A percentile compares a stretch with the other conserved stretches of the same genome.
Conservation (phyloP, 2,329 filamentous ascomycete species). For the Ascochyta koolunga region DNA sequence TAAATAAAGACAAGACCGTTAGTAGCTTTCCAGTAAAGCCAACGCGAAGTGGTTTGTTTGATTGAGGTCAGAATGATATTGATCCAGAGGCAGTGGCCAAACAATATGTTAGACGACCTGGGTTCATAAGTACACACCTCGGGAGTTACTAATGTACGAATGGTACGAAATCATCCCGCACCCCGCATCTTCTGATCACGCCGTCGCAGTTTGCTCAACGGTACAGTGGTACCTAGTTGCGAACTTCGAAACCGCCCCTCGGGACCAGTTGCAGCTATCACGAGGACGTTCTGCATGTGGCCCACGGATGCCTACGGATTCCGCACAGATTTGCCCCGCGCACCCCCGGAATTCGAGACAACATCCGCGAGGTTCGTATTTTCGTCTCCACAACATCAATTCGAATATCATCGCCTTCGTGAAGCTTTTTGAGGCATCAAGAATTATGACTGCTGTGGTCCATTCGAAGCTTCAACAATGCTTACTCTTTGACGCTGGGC, state of each 20-base stretch:
- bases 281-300: not conserved
- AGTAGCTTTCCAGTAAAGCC: not conserved
- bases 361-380: not conserved
- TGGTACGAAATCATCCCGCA: not conserved
- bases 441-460: too few species aligned
- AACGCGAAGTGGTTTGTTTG: not conserved
- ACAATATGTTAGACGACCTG: not conserved
- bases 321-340: not conserved
- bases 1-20: too few species aligned
- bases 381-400: not conserved
- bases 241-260: not conserved
- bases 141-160: slow-evolving; percentile 2
- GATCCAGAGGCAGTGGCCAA: not conserved
- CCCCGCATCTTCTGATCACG: not conserved
- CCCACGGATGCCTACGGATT: not conserved
- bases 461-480: too few species aligned
- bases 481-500: too few species aligned
- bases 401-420: too few species aligned
- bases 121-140: not conserved
- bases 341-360: not conserved
- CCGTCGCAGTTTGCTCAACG: not conserved
- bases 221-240: too few species aligned
- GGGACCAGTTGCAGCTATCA: not conserved
- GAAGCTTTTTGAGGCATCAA: too few species aligned
- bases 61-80: too few species aligned